Evolutionary conservation across 768 basidiomycete species (phyloP), one percentile per base, ranked within the genome.

Genomic region (Suillus placidus): DNA sequence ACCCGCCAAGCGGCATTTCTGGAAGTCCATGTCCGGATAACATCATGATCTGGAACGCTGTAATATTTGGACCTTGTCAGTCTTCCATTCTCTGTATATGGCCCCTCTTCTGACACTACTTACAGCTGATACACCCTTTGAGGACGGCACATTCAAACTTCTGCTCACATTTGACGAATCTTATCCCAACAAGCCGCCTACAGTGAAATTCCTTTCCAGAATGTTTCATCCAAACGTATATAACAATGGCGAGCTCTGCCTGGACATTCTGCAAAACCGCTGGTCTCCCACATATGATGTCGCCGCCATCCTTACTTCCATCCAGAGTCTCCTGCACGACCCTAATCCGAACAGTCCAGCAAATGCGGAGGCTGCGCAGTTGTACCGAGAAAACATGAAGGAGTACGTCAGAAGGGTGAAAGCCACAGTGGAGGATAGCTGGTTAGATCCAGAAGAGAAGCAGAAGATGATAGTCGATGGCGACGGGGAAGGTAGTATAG

Each of bases 211-310:
- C 83, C 87, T 99, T 38, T 95, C 93, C 43, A 84, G 91, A 68
- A 99, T 99, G 97, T 99, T 99, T 81, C 97, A 99, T 76, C 97
- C 97, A 0, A 99, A 99, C 80, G 96, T 99, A 12, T 99, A 99
- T 78, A 92, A 93, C 54, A 98, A 97, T 71, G 97, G 97, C 67
- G 97, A 99, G 76, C 91, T 99, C 60, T 99, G 97, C 76, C 85
- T 99, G 60, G 97, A 99, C 78, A 99, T 99, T 73, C 85, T 99
- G 42, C 97, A 99, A 82, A 99, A 99, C 76, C 85, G 97, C 30
- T 99, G 97, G 97, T 94, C 92, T 32, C 97, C 97, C 7, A 99
- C 97, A 1, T 99, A 99, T 78, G 97, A 99, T 74, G 97, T 99
- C 62, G 95, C 96, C 23, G 97, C 97, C 35, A 98, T 99, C 79